Evolutionary conservation across 495 filamentous ascomycete species (phyloP).

Genomic region (Hyaloscypha hepaticicola): DNA sequence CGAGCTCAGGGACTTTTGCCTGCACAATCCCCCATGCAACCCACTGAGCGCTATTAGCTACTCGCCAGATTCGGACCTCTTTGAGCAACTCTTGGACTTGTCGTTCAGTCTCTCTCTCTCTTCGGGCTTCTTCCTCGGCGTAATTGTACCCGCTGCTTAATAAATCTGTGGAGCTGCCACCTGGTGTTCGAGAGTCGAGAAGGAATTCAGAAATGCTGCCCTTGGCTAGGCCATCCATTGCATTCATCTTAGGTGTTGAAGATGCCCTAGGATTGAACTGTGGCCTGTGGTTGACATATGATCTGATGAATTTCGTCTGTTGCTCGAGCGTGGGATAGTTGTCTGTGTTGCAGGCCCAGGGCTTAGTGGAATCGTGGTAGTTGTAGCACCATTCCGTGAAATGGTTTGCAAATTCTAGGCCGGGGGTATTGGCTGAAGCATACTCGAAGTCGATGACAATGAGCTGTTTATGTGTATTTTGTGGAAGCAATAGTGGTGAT

Average conservation of each 20-base stretch:
- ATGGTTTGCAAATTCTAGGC: conserved; percentile 95
- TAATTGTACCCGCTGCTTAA: conserved; percentile 31
- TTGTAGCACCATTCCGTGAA: conserved; percentile 99
- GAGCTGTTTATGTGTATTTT: conserved; percentile 73
- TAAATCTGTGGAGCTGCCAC: conserved; percentile 31
- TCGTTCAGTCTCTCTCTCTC: conserved; percentile 59
- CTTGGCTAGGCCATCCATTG: conserved; percentile 29
- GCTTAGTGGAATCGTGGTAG: conserved; percentile 69
- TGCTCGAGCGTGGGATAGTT: conserved; percentile 77
- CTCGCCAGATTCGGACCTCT: conserved; percentile 81
- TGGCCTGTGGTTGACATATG: conserved; percentile 81
- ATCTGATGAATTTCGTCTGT: conserved; percentile 77
- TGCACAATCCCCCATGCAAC: conserved; percentile 95
- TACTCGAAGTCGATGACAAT: conserved; percentile 99
- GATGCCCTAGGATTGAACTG: conserved; percentile 49
- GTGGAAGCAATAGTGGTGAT: conserved; percentile 82
- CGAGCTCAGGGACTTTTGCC: conserved; percentile 70
- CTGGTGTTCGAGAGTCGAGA: conserved; percentile 65
- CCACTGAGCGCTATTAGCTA: conserved; percentile 87
- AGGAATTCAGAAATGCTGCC: conserved; percentile 59
- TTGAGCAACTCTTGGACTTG: conserved; percentile 67
- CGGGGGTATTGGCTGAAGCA: conserved; percentile 82
- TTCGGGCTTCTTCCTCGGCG: conserved; percentile 57
- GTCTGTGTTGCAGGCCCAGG: conserved; percentile 65
- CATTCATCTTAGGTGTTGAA: conserved; percentile 53